A percentile compares a stretch with the other conserved stretches of the same genome.
Evolutionary conservation across 257 asterid species (phyloP).

Genomic region (Solanum raphanifolium): DNA sequence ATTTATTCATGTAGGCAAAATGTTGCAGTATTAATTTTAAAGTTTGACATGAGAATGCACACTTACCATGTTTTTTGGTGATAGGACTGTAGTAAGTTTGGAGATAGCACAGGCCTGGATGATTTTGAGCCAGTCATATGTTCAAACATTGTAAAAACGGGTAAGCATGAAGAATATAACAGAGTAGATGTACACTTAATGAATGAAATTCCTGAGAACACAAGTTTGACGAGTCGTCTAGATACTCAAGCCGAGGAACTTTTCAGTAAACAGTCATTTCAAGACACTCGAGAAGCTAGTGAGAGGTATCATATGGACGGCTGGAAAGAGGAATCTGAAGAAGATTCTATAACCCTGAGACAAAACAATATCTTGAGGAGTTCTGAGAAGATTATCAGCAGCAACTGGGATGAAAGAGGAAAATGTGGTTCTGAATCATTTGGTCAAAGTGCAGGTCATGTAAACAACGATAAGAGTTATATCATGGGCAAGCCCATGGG

Average conservation of each 20-base stretch:
- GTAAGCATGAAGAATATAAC: conserved; percentile 13
- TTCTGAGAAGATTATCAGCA: conserved; percentile 5
- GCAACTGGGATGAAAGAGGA: conserved; percentile 11
- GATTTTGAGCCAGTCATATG: conserved; percentile 8
- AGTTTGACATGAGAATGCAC: not conserved
- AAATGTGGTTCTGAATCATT: conserved; percentile 2
- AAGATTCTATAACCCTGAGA: not conserved
- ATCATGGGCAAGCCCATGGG: not conserved
- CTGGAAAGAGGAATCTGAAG: not conserved
- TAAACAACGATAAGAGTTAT: not conserved
- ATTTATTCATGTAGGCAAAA: not conserved
- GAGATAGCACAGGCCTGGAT: not conserved
- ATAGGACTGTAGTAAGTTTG: conserved; percentile 10
- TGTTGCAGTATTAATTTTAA: not conserved
- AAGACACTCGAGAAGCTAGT: conserved; percentile 12
- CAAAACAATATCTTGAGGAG: not conserved
- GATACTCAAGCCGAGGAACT: conserved; percentile 10
- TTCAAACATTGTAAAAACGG: conserved; percentile 14
- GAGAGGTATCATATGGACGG: not conserved
- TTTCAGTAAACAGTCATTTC: not conserved
- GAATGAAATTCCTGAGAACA: conserved; percentile 15
- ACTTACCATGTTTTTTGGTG: not conserved
- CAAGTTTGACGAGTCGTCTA: not conserved
- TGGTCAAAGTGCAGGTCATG: not conserved
- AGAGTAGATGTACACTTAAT: conserved; percentile 9